Evolutionary conservation across 2,329 filamentous ascomycete genomes (phyloP).

Genomic region (Tolypocladium ophioglossoides): DNA sequence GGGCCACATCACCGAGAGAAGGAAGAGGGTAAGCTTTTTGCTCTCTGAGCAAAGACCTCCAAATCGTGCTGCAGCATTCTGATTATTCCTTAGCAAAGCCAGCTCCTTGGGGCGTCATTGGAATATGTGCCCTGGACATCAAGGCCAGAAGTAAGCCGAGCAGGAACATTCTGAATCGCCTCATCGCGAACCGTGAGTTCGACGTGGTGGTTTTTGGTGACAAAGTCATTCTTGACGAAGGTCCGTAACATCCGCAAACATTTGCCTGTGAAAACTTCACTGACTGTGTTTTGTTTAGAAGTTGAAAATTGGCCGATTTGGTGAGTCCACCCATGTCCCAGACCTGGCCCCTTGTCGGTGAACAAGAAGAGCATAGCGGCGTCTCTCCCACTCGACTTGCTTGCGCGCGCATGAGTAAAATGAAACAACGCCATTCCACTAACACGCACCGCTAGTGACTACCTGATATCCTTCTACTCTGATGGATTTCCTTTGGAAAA

Average conservation of each 20-base stretch:
- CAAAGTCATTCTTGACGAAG: slow-evolving; percentile 95
- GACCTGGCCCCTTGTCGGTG: slow-evolving; percentile 15
- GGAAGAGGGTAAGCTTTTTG: slow-evolving; percentile 35
- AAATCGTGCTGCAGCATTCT: slow-evolving; percentile 8
- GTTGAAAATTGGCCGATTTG: slow-evolving; percentile 95
- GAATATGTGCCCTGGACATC: slow-evolving; percentile 88
- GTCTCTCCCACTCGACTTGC: slow-evolving; percentile 3
- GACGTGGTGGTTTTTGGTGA: slow-evolving; percentile 97
- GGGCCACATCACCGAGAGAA: slow-evolving; percentile 43
- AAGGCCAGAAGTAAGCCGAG: slow-evolving; percentile 97
- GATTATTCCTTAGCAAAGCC: slow-evolving; percentile 35
- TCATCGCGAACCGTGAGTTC: slow-evolving; percentile 86
- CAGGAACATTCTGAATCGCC: slow-evolving; percentile 84
- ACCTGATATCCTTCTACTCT: slow-evolving; percentile 95
- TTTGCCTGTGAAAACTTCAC: background rate
- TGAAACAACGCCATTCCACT: slow-evolving; percentile 8
- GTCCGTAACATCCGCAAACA: slow-evolving; percentile 18
- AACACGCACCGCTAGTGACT: slow-evolving; percentile 47
- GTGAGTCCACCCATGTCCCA: slow-evolving; percentile 27
- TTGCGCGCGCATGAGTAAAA: background rate
- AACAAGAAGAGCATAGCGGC: slow-evolving; percentile 22
- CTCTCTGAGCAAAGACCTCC: background rate
- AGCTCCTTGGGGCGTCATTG: slow-evolving; percentile 59
- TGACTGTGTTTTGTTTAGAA: slow-evolving; percentile 31
- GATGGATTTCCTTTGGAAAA: slow-evolving; percentile 96